phyloP scores from a whole-genome alignment of 2,329 filamentous ascomycete genomes.

The Cercospora sp. region DNA sequence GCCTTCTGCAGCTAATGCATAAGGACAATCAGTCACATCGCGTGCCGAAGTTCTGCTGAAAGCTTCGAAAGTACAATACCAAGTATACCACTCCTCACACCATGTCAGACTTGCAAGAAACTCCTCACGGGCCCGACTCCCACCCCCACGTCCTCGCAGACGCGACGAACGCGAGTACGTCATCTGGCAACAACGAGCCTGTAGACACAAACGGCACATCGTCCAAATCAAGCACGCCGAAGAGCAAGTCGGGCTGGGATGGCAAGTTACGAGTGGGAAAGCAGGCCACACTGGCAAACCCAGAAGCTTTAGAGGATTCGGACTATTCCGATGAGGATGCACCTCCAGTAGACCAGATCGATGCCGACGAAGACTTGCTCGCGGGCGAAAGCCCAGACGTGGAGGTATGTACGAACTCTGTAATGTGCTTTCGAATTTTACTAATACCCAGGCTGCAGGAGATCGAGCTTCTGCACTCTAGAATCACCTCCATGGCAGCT shows the following conservation, averaged over 20 bases:
- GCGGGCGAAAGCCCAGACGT: constrained; percentile 58
- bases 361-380: constrained; percentile 72
- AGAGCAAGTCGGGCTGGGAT: constrained; percentile 65
- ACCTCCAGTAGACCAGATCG: constrained; percentile 70
- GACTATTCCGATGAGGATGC: constrained; percentile 76
- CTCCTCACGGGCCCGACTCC: not conserved
- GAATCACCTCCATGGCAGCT: constrained; percentile 73
- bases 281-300: constrained; percentile 69
- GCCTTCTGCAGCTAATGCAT: not conserved
- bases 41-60: not conserved
- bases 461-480: constrained; percentile 86
- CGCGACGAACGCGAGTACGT: not conserved
- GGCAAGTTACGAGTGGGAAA: constrained; percentile 76
- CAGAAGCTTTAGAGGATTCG: constrained; percentile 78
- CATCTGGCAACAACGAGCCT: not conserved
- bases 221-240: constrained; percentile 14
- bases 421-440: not conserved
- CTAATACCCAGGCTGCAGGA: constrained; percentile 53
- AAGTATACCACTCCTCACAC: not conserved
- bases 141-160: not conserved
- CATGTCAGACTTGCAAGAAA: not conserved
- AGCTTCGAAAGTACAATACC: not conserved
- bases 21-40: not conserved
- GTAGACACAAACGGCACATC: constrained; percentile 15
- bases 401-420: constrained; percentile 44